phyloP scores from a whole-genome alignment of 1,284 basidiomycete genomes.

The Mycosarcoma mackinlayi region DNA sequence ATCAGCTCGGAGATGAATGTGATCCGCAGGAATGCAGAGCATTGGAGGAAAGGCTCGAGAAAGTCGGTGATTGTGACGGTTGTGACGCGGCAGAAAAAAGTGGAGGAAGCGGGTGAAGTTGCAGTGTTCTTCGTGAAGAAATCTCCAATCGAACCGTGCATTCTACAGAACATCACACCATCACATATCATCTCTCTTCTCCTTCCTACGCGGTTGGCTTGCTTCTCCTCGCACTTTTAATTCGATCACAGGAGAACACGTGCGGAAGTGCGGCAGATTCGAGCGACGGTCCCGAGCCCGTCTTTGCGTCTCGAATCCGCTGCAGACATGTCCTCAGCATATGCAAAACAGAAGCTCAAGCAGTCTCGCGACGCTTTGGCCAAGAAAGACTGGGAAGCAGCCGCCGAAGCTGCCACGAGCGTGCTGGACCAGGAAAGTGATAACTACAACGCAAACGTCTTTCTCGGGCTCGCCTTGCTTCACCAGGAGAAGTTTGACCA shows the following conservation, averaged over 20 bases:
- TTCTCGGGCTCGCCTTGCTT: conserved; percentile 58
- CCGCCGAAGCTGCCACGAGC: conserved; percentile 39
- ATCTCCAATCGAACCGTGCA: conserved; percentile 6
- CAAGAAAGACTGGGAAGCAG: conserved; percentile 52
- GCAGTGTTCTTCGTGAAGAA: conserved; percentile 19
- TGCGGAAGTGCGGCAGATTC: too few species aligned
- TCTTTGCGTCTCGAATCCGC: too few species aligned
- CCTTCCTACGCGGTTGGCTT: background rate
- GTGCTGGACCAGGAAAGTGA: conserved; percentile 59
- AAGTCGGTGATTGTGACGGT: background rate
- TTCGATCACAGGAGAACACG: background rate
- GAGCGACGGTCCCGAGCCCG: background rate
- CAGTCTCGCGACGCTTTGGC: conserved; percentile 57
- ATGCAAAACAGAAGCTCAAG: conserved; percentile 60
- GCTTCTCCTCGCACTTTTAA: background rate
- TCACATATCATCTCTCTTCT: conserved; percentile 10
- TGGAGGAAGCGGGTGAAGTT: conserved; percentile 14
- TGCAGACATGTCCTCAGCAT: conserved; percentile 42
- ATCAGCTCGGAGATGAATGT: too few species aligned
- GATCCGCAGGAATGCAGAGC: background rate
- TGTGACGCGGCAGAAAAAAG: conserved; percentile 11
- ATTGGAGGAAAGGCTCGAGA: too few species aligned
- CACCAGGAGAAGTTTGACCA: conserved; percentile 48
- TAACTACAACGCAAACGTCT: conserved; percentile 67
- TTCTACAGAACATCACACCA: background rate